phyloP scores from a whole-genome alignment of 2,329 filamentous ascomycete genomes.

The Neofusicoccum parvum region DNA sequence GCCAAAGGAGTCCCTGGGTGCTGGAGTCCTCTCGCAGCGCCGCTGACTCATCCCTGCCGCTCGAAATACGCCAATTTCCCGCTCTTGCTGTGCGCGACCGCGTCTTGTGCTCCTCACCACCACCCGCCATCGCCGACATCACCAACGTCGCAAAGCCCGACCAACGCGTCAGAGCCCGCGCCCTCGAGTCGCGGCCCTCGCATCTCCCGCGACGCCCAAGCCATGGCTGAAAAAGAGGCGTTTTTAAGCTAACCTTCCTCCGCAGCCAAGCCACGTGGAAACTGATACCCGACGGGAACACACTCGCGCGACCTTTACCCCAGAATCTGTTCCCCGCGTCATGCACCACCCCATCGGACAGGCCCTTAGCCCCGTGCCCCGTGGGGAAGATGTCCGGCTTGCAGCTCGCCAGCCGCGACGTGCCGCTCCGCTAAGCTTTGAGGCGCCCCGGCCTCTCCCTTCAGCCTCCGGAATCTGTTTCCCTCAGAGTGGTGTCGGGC shows the following conservation, averaged over 20 bases:
- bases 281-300: constrained; percentile 9
- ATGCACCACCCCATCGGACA: background rate
- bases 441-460: background rate
- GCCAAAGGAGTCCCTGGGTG: background rate
- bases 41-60: background rate
- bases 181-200: background rate
- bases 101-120: background rate
- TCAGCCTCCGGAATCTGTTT: constrained; percentile 10
- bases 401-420: background rate
- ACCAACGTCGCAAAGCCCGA: background rate
- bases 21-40: background rate
- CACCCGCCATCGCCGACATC: background rate
- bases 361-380: background rate
- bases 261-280: constrained; percentile 13
- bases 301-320: background rate
- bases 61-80: background rate
- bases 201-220: background rate
- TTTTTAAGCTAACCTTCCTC: constrained; percentile 5
- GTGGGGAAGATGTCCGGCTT: background rate
- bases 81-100: background rate
- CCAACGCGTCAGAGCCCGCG: background rate
- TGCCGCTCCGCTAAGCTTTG: background rate
- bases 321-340: background rate
- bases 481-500: background rate
- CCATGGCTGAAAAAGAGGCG: background rate